Conservation (phyloP, 495 filamentous ascomycete genomes). For the Apodospora peruviana region DNA sequence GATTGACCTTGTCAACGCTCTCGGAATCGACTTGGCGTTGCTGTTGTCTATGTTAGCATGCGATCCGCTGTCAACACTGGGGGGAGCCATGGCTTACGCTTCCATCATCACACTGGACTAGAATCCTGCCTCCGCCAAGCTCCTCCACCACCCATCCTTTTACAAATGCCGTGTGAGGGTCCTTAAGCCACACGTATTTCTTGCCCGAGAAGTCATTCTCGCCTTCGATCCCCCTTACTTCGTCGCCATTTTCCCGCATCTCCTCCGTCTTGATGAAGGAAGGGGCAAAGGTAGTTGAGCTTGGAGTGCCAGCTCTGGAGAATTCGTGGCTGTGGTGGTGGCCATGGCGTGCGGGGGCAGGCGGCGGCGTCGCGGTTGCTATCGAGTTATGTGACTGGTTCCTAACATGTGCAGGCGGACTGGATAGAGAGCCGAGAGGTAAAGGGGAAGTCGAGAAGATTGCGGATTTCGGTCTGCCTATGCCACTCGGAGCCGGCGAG, state of each 20-base stretch:
- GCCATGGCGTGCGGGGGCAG: slow-evolving; percentile 29
- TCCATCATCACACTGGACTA: slow-evolving; percentile 93
- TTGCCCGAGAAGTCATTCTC: slow-evolving; percentile 99
- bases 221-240: slow-evolving; percentile 75
- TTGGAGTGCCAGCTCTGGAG: slow-evolving; percentile 50
- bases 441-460: slow-evolving; percentile 53
- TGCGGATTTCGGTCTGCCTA: slow-evolving; percentile 65
- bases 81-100: slow-evolving; percentile 51
- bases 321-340: slow-evolving; percentile 50
- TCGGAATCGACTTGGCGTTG: slow-evolving; percentile 82
- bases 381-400: slow-evolving; percentile 39
- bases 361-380: slow-evolving; percentile 20
- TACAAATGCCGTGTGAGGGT: slow-evolving; percentile 81
- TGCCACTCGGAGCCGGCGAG: slow-evolving; percentile 51
- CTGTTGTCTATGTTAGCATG: slow-evolving; percentile 39
- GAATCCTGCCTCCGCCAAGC: slow-evolving; percentile 54
- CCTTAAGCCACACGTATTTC: slow-evolving; percentile 94
- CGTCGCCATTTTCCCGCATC: slow-evolving; percentile 57
- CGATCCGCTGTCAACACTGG: not conserved
- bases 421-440: slow-evolving; percentile 30
- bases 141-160: slow-evolving; percentile 90
- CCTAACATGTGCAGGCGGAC: slow-evolving; percentile 31
- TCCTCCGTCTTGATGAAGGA: slow-evolving; percentile 88
- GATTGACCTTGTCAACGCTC: slow-evolving; percentile 95
- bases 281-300: slow-evolving; percentile 82